These are phyloP conservation scores for Boechera retrofracta DNA, from an alignment of 345 rosid species.

Conservation along the genomic window DNA sequence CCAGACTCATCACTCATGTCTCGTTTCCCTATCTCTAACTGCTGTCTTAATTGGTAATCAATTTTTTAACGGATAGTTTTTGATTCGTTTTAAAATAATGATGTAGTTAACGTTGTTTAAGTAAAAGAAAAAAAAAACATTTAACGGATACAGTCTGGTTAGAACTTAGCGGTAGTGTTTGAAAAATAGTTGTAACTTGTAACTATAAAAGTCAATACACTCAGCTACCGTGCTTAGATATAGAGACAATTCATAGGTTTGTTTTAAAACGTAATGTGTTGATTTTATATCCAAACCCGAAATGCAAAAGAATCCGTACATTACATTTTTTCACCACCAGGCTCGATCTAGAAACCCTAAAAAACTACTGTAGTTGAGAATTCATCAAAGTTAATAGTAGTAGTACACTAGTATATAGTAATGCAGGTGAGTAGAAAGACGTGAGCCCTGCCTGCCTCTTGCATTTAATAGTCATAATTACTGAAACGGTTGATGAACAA, in stretches of 20 bases:
- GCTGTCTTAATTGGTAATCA: conserved; percentile 16
- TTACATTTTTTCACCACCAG: not conserved
- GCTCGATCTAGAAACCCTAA: too few species aligned
- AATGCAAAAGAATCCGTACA: not conserved
- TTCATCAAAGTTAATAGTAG: not conserved
- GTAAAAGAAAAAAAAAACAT: not conserved
- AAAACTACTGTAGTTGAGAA: not conserved
- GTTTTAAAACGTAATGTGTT: too few species aligned
- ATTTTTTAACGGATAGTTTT: conserved; percentile 16
- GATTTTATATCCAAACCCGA: too few species aligned
- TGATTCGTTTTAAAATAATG: not conserved
- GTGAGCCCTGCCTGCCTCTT: conserved; percentile 16
- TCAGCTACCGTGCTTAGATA: too few species aligned
- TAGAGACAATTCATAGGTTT: too few species aligned
- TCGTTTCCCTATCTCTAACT: conserved; percentile 27
- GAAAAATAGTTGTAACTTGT: not conserved
- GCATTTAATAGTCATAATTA: conserved; percentile 20
- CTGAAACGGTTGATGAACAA: conserved; percentile 26
- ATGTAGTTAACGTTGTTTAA: conserved; percentile 1
- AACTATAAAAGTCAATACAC: too few species aligned
- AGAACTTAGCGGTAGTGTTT: not conserved
- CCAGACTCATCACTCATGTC: conserved; percentile 30
- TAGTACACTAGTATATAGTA: not conserved
- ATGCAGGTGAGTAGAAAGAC: not conserved
- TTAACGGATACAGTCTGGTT: not conserved